A percentile compares a stretch with the other conserved stretches of the same genome.
phyloP scores from a whole-genome alignment of 148 eudicot species.

The Nepenthes gracilis region DNA sequence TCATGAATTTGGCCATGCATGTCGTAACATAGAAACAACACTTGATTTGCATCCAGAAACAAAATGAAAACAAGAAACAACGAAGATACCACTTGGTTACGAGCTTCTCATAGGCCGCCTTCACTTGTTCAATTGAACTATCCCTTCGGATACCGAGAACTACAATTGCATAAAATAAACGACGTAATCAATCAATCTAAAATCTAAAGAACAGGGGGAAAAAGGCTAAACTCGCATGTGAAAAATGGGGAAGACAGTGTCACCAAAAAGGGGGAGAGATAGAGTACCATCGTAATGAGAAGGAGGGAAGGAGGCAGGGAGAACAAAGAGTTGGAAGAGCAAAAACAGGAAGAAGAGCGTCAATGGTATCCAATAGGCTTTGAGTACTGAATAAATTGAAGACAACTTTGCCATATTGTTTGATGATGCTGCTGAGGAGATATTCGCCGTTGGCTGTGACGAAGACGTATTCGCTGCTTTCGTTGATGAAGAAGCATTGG shows the following conservation, averaged over 20 bases:
- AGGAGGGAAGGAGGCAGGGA: slow-evolving; percentile 56
- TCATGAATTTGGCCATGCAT: no score
- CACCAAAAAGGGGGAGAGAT: background rate
- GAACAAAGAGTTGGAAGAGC: slow-evolving; percentile 45
- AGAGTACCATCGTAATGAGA: slow-evolving; percentile 68
- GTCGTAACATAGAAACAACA: no score
- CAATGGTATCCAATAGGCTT: slow-evolving; percentile 54
- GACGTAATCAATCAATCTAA: slow-evolving; percentile 1
- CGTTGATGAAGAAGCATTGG: slow-evolving; percentile 1
- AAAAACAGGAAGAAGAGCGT: slow-evolving; percentile 45
- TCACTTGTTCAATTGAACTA: slow-evolving; percentile 55
- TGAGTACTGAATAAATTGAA: slow-evolving; percentile 18
- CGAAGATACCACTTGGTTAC: slow-evolving; percentile 36
- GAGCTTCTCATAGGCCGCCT: slow-evolving; percentile 49
- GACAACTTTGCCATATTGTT: slow-evolving; percentile 7
- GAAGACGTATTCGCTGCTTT: slow-evolving; percentile 9
- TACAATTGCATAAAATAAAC: slow-evolving; percentile 12
- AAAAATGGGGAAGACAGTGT: background rate
- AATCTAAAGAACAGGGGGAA: background rate
- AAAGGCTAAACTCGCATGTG: background rate
- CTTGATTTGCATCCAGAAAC: background rate
- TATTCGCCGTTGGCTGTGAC: background rate
- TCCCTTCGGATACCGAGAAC: slow-evolving; percentile 42
- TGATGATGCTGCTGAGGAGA: slow-evolving; percentile 1
- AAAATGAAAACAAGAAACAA: background rate